Evolutionary conservation across 2,329 filamentous ascomycete genomes (phyloP).

Genomic region (Phyllosticta ampelicida): DNA sequence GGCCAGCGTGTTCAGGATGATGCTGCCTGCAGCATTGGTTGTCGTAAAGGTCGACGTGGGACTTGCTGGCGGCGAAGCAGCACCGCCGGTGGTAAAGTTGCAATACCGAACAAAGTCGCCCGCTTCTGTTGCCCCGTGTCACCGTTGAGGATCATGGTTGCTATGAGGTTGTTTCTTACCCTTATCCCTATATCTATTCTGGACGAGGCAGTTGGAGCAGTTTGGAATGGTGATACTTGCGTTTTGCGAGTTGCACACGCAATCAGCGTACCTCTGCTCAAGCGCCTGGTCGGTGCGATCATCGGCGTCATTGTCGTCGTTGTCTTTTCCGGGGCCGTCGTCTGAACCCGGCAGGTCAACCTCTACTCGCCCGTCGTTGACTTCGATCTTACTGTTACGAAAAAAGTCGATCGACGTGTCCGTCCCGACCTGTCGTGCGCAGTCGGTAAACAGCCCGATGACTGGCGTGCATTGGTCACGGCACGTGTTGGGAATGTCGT

Average conservation of each 20-base stretch:
- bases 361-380: not conserved
- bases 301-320: slow-evolving; percentile 12
- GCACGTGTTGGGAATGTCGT: slow-evolving; percentile 23
- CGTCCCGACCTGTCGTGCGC: slow-evolving; percentile 17
- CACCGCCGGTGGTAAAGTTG: slow-evolving; percentile 15
- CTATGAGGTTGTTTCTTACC: not conserved
- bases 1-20: not conserved
- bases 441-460: slow-evolving; percentile 16
- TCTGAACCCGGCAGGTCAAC: not conserved
- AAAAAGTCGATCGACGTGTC: not conserved
- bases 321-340: not conserved
- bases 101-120: slow-evolving; percentile 21
- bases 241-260: slow-evolving; percentile 21
- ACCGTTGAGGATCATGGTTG: not conserved
- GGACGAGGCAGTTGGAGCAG: slow-evolving; percentile 22
- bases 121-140: slow-evolving; percentile 13
- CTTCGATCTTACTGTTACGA: not conserved
- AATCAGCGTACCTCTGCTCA: slow-evolving; percentile 15
- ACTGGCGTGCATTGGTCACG: slow-evolving; percentile 19
- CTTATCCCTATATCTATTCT: slow-evolving; percentile 14
- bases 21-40: not conserved
- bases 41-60: not conserved
- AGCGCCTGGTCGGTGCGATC: not conserved
- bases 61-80: slow-evolving; percentile 11
- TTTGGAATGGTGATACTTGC: slow-evolving; percentile 19